Percentiles rank a stretch among this genome's conserved stretches.
Evolutionary conservation across 2,329 filamentous ascomycete genomes (phyloP).

Genomic region (Epichloe elymi): DNA sequence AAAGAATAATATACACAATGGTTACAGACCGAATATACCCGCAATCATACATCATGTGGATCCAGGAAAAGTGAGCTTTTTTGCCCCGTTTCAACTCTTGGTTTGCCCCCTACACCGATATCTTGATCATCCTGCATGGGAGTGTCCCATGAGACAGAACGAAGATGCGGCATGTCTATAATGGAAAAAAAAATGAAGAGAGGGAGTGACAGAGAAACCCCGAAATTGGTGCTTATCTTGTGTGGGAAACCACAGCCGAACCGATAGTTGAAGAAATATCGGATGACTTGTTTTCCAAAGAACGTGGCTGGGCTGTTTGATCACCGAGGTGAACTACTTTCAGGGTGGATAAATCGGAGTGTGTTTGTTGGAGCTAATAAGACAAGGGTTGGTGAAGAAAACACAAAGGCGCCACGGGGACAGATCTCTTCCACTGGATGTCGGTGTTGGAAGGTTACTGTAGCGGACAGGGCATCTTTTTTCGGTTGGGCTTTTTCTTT

Average conservation of each 20-base stretch:
- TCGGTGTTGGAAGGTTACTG: not conserved
- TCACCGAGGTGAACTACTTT: not conserved
- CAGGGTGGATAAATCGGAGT: too few relatives aligned
- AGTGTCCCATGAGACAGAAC: not conserved
- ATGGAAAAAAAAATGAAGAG: not conserved
- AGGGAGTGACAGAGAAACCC: not conserved
- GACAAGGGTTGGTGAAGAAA: not conserved
- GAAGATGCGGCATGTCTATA: not conserved
- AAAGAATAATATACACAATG: not conserved
- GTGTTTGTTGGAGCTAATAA: not conserved
- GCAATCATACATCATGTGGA: slow-evolving; percentile 2
- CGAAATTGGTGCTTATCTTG: not conserved
- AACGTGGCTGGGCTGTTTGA: not conserved
- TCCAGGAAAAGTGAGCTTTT: not conserved
- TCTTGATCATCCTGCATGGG: not conserved
- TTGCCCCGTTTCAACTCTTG: not conserved
- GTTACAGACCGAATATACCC: not conserved
- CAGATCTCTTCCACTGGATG: not conserved
- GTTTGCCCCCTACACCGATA: not conserved
- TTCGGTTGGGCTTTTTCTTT: slow-evolving; percentile 6
- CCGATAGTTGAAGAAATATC: not conserved
- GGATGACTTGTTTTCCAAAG: not conserved
- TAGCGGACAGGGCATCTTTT: not conserved
- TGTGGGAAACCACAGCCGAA: not conserved
- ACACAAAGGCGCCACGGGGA: not conserved